Base-by-base conservation (phyloP, 2,329 filamentous ascomycete species). In the Hypoxylon rubiginosum region DNA sequence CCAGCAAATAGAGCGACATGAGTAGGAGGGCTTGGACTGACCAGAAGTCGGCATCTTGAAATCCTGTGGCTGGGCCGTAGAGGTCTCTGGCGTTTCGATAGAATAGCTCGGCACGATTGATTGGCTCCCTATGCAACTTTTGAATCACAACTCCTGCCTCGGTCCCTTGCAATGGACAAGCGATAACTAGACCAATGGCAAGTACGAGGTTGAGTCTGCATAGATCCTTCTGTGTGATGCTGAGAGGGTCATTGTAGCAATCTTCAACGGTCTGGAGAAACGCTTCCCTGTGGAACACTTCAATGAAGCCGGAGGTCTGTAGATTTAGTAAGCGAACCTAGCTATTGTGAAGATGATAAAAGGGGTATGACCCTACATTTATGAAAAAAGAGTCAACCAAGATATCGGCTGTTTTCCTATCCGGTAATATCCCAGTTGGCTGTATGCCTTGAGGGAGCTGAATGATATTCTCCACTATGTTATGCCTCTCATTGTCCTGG, bases 21-120 rank as follows among this genome's bases (percentile, higher is more conserved):
- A 92, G 77, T 0, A 87, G 78, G 46, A 91, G 78, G 1, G 88
- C 87, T 72, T 91, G 88, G 50, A 91, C 83, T 11, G 87, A 87
- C 86, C 88, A 90, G 62, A 91, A 85, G 59, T 89, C 85, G 21
- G 85, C 86, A 71, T 90, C 86, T 71, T 90, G 88, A 51, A 90
- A 84, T 0, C 86, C 82, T 2, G 78, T 76, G 0, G 80, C 75
- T 0, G 80, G 78, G 49, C 83, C 79, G 17, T 79, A 79, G 15
- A 90, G 78, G 45, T 80, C 81, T 68, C 85, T 88, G 4, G 88
- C 89, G 66, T 84, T 87, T 15, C 83, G 79, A 71, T 88, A 91
- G 73, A 91, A 90, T 10, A 86, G 77, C 68, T 91, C 88, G n/a
- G 87, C 86, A 68, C 85, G 81, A 66, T 87, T 84, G 1, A 81